phyloP scores from a whole-genome alignment of 495 filamentous ascomycete genomes.

The Friedmanniomyces endolithicus region DNA sequence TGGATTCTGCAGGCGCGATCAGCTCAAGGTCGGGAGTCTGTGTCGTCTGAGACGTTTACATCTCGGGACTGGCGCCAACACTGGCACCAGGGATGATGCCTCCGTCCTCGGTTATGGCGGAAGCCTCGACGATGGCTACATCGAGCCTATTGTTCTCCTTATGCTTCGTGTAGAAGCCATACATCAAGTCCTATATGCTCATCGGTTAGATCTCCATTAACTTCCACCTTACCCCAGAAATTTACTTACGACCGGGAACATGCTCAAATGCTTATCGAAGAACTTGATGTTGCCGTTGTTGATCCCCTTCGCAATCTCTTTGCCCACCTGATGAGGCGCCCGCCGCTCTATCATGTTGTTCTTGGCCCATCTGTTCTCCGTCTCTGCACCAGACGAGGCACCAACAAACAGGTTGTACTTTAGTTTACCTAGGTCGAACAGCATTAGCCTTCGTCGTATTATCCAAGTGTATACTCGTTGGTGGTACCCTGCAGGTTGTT shows the following conservation, averaged over 20 bases:
- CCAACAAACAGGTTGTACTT: slow-evolving; percentile 78
- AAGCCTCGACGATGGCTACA: slow-evolving; percentile 75
- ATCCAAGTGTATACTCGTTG: too few relatives aligned
- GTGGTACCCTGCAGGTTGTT: slow-evolving; percentile 80
- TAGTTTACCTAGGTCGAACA: too few relatives aligned
- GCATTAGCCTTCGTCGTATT: too few relatives aligned
- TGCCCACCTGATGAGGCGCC: slow-evolving; percentile 80
- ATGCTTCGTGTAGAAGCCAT: slow-evolving; percentile 73
- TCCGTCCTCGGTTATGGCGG: slow-evolving; percentile 83
- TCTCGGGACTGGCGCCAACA: slow-evolving; percentile 74
- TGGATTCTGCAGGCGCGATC: background rate
- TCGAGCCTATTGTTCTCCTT: slow-evolving; percentile 62
- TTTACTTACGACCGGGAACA: slow-evolving; percentile 55
- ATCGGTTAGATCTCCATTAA: background rate
- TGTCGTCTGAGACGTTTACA: slow-evolving; percentile 22
- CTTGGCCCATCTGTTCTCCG: slow-evolving; percentile 77
- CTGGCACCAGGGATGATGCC: slow-evolving; percentile 81
- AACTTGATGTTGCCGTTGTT: slow-evolving; percentile 82
- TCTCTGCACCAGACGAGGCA: slow-evolving; percentile 78
- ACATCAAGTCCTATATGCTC: slow-evolving; percentile 47
- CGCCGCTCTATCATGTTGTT: slow-evolving; percentile 84
- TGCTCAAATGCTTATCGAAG: slow-evolving; percentile 85
- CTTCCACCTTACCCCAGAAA: background rate
- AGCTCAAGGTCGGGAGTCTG: background rate
- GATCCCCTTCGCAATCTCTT: slow-evolving; percentile 81